Percentiles rank a stretch among this genome's conserved stretches.
Evolutionary conservation across 2,329 filamentous ascomycete genomes (phyloP).

Genomic region (Aspergillus pseudoterreus): DNA sequence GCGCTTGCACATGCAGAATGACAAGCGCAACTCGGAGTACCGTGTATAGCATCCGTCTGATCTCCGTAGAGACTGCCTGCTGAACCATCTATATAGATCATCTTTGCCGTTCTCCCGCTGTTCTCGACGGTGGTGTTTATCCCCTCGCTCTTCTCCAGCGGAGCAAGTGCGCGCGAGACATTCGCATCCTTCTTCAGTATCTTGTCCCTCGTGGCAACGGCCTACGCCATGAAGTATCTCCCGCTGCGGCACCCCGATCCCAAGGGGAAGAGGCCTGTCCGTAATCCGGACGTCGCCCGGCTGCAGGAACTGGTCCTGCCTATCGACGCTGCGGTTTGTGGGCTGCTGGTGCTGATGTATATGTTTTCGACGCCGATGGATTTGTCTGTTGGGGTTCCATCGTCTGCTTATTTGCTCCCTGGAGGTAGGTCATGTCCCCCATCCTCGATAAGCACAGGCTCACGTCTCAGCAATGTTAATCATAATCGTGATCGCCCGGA

Average conservation of each 20-base stretch:
- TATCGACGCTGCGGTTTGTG: slow-evolving; percentile 27
- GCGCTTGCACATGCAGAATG: slow-evolving; percentile 33
- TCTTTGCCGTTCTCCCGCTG: slow-evolving; percentile 38
- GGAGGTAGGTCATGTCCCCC: slow-evolving; percentile 27
- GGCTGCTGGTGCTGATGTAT: slow-evolving; percentile 27
- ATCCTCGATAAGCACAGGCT: no score
- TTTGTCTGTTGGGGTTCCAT: slow-evolving; percentile 16
- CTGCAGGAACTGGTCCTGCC: slow-evolving; percentile 22
- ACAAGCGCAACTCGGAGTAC: slow-evolving; percentile 38
- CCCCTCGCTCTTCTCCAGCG: slow-evolving; percentile 25
- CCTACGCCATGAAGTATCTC: slow-evolving; percentile 34
- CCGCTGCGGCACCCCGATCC: slow-evolving; percentile 24
- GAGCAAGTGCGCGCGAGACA: slow-evolving; percentile 17
- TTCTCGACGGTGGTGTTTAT: slow-evolving; percentile 29
- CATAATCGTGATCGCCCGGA: slow-evolving; percentile 28
- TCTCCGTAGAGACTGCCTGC: neutral
- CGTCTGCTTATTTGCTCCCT: slow-evolving; percentile 34
- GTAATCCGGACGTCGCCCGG: slow-evolving; percentile 16
- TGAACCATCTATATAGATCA: slow-evolving; percentile 15
- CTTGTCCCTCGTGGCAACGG: slow-evolving; percentile 35
- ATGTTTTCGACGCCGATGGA: slow-evolving; percentile 13
- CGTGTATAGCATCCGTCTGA: slow-evolving; percentile 27
- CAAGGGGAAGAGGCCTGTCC: slow-evolving; percentile 28
- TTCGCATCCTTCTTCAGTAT: slow-evolving; percentile 30
- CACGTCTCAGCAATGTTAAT: slow-evolving; percentile 28